Base-by-base conservation (phyloP, 441 rosid species). In the Populus hybrid region DNA sequence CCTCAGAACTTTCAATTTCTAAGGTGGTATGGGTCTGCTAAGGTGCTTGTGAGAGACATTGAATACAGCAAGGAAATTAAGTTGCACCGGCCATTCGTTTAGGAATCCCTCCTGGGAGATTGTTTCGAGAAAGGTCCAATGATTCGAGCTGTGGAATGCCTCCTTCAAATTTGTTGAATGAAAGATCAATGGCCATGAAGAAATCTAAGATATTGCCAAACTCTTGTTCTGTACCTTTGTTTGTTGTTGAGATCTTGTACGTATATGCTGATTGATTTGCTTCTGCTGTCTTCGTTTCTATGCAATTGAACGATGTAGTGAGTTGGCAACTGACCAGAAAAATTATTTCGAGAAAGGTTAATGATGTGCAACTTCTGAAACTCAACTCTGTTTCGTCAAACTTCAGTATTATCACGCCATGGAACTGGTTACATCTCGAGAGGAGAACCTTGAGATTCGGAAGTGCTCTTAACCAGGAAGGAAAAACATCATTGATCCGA, bases 31-130 rank as follows among this genome's bases (percentile, higher is more conserved):
- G 7, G 33, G 23, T 6, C 78, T 64, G 5, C 3, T 12, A 10
- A 75, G 67, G 21, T 67, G 53, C 3, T 68, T 75, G 23, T 12
- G 16, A 6, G 73, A 76, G 33, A 76, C 73, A 14, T 35, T 24
- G 31, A 76, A 76, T 38, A 56, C 35, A 0, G 68, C 31, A 68
- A 69, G 74, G 33, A 56, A 61, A 38, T 8, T 36, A 24, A 76
- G 61, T 26, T 59, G 69, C 20, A 38, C 68, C 26, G 26, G 26
- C 26, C 12, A 76, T 29, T 33, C 36, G 36, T 56, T 69, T 33
- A 33, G 36, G 36, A 33, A 33, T 33, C 36, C 1, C 8, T 33
- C 36, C 36, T 6, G 8, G 8, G 36, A 33, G 36, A 33, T 33
- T 29, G 4, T 29, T 29, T 29, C 0, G 31, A 29, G 31, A 29